Evolutionary conservation across 257 asterid genomes (phyloP).

Genomic region (Solanum arcanum): DNA sequence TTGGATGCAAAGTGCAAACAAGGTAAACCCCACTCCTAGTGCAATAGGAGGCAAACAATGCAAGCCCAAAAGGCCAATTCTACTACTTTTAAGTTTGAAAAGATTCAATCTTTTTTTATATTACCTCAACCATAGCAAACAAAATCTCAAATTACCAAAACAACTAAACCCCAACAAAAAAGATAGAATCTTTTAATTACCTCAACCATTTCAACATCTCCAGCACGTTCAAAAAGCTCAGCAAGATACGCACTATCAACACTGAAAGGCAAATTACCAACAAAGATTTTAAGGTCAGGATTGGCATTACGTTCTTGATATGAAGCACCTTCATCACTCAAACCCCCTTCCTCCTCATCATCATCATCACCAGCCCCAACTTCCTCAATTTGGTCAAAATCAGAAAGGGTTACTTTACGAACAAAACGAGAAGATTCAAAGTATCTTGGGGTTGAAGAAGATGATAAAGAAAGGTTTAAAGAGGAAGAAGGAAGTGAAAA

Average conservation of each 20-base stretch:
- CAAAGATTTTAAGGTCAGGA: constrained; percentile 64
- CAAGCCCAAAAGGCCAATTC: background rate
- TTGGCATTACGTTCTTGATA: constrained; percentile 26
- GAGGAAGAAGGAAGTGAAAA: constrained; percentile 22
- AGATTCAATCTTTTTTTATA: background rate
- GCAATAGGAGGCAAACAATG: background rate
- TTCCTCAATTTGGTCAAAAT: constrained; percentile 16
- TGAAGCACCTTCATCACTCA: constrained; percentile 9
- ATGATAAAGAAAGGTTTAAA: constrained; percentile 25
- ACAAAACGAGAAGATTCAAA: constrained; percentile 16
- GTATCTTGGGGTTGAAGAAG: background rate
- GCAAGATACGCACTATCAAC: constrained; percentile 81
- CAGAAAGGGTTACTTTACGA: constrained; percentile 46
- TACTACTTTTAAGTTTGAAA: background rate
- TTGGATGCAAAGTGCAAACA: background rate
- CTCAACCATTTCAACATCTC: constrained; percentile 91
- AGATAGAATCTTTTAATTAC: constrained; percentile 15
- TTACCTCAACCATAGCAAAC: background rate
- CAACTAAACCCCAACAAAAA: background rate
- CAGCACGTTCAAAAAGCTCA: constrained; percentile 65
- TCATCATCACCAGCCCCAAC: background rate
- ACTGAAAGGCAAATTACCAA: constrained; percentile 73
- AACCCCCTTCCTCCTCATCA: constrained; percentile 24
- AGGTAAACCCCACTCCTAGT: background rate
- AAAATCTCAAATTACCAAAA: background rate